phyloP scores from a whole-genome alignment of 768 basidiomycete species.

The Lentinula guzmanii region DNA sequence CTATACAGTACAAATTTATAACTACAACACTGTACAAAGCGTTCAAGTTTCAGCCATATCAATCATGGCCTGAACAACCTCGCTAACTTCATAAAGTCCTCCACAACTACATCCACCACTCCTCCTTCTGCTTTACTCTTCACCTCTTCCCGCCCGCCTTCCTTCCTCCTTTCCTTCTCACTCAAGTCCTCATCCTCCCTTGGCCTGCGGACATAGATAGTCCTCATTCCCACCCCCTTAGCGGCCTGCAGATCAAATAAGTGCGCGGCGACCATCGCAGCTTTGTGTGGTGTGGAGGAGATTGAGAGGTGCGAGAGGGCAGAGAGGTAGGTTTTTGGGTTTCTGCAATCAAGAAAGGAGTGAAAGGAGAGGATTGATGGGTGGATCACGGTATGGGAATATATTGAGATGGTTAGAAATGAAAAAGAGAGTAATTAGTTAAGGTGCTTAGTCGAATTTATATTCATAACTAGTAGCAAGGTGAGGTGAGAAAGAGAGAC shows the following conservation, averaged over 20 bases:
- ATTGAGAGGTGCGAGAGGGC: conserved; percentile 44
- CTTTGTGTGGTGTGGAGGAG: conserved; percentile 31
- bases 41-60: too few species aligned
- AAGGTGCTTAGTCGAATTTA: too few species aligned
- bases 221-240: conserved; percentile 44
- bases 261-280: conserved; percentile 66
- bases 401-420: too few species aligned
- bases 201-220: conserved; percentile 50
- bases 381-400: not conserved
- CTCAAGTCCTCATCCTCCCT: conserved; percentile 31
- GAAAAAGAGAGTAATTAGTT: too few species aligned
- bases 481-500: not conserved
- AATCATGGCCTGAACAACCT: not conserved
- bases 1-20: too few species aligned
- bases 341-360: conserved; percentile 23
- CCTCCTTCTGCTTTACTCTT: conserved; percentile 22
- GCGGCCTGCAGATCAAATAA: conserved; percentile 51
- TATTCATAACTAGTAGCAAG: too few species aligned
- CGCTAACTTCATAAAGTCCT: conserved; percentile 47
- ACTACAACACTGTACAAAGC: too few species aligned
- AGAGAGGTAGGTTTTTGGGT: conserved; percentile 44
- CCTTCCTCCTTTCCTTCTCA: not conserved
- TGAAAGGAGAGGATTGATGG: not conserved
- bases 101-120: conserved; percentile 31
- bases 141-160: not conserved